phyloP scores from a whole-genome alignment of 176 grass and related monocot species.

The Aegilops longissima region DNA sequence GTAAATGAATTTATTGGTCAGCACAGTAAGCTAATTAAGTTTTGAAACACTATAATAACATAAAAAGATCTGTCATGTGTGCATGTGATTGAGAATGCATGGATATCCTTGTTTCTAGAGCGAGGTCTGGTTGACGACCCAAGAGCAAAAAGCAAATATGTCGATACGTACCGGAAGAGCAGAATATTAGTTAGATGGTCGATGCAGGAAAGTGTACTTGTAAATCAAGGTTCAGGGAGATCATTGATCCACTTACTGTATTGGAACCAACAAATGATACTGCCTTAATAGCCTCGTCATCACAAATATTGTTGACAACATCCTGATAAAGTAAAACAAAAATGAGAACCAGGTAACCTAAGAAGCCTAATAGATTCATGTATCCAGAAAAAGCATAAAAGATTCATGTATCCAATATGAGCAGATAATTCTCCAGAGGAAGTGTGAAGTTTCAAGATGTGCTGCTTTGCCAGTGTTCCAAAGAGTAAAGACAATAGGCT shows the following conservation, averaged over 20 bases:
- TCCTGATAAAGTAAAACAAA: slow-evolving; percentile 54
- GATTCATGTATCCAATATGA: neutral
- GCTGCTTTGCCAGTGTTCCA: neutral
- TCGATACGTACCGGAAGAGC: neutral
- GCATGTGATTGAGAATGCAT: slow-evolving; percentile 5
- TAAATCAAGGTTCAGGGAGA: slow-evolving; percentile 7
- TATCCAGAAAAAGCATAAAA: neutral
- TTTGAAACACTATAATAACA: neutral
- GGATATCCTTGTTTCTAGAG: neutral
- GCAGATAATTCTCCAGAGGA: neutral
- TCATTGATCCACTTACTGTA: slow-evolving; percentile 61
- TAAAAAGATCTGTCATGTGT: neutral
- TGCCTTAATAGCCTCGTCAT: slow-evolving; percentile 86
- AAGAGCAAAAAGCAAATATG: neutral
- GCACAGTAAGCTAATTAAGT: neutral
- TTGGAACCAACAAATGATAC: slow-evolving; percentile 99
- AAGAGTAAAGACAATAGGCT: neutral
- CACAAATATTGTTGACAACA: slow-evolving; percentile 97
- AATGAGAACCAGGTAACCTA: slow-evolving; percentile 24
- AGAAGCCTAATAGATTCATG: neutral
- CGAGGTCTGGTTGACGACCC: neutral
- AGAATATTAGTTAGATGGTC: neutral
- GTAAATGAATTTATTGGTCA: neutral
- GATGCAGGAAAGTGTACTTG: neutral
- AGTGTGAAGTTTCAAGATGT: neutral